Base-by-base conservation (phyloP, 164 flowering plant species). In the Protea cynaroides region DNA sequence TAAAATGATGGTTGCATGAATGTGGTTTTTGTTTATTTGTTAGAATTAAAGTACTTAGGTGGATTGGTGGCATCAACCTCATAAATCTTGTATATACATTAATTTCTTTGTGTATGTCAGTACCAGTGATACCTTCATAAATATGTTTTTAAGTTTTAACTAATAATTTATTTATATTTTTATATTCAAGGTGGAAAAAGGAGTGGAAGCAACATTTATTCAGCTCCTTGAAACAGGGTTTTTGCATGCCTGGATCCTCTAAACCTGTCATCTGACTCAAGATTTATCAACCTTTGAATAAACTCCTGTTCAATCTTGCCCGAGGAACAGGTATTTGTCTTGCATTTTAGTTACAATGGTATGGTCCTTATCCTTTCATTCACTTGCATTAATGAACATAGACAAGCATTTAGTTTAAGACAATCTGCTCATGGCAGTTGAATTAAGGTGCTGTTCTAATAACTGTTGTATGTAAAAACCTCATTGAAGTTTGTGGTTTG, bases 231-330 rank as follows among this genome's bases (percentile, higher is more conserved):
- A 94, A 78, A 94, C 99, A 52, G 99, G 99, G 65, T 58, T 91
- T 54, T 68, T 94, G 72, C 99, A 94, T 84, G 99, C 96, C 74
- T n/a, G n/a, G 99, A 94, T 80, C 97, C 99, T n/a, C n/a, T n/a
- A n/a, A n/a, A n/a, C n/a, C n/a, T n/a, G n/a, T n/a, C n/a, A n/a
- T n/a, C n/a, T n/a, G n/a, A n/a, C n/a, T n/a, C n/a, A n/a, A n/a
- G n/a, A n/a, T n/a, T n/a, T n/a, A n/a, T n/a, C n/a, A n/a, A n/a
- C n/a, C n/a, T n/a, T n/a, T n/a, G n/a, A n/a, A n/a, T n/a, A n/a
- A n/a, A n/a, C n/a, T n/a, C n/a, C n/a, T n/a, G n/a, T n/a, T n/a
- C n/a, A n/a, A n/a, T n/a, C n/a, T n/a, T n/a, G n/a, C n/a, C n/a
- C n/a, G n/a, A n/a, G n/a, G n/a, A n/a, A n/a, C n/a, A n/a, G n/a